phyloP scores from a whole-genome alignment of 2,329 filamentous ascomycete species.

The Fusarium siculi region DNA sequence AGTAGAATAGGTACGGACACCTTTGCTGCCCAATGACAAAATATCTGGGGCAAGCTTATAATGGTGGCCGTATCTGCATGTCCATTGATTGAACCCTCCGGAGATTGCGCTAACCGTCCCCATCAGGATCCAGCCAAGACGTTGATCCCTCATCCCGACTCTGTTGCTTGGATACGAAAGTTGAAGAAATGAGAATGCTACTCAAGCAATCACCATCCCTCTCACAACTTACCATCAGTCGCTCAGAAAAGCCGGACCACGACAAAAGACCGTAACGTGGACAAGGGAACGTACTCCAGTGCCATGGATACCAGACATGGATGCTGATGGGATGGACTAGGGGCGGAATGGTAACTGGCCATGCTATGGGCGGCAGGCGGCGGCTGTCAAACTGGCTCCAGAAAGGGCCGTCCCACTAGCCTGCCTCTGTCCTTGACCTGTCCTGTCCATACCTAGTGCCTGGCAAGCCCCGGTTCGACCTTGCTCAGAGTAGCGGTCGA shows the following conservation, averaged over 20 bases:
- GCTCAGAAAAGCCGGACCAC: slow-evolving; percentile 20
- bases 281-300: slow-evolving; percentile 27
- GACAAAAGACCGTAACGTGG: slow-evolving; percentile 4
- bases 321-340: slow-evolving; percentile 33
- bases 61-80: slow-evolving; percentile 18
- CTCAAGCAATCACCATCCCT: slow-evolving; percentile 15
- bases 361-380: slow-evolving; percentile 40
- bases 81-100: slow-evolving; percentile 23
- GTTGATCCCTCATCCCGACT: slow-evolving; percentile 21
- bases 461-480: slow-evolving; percentile 35
- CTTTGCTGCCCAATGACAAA: slow-evolving; percentile 53
- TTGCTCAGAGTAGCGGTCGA: slow-evolving; percentile 39
- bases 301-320: slow-evolving; percentile 31
- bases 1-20: slow-evolving; percentile 9
- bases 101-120: slow-evolving; percentile 32
- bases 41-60: slow-evolving; percentile 10
- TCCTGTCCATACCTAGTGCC: slow-evolving; percentile 19
- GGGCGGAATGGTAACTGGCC: slow-evolving; percentile 40
- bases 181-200: slow-evolving; percentile 39
- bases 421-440: slow-evolving; percentile 32
- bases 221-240: slow-evolving; percentile 13
- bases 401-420: slow-evolving; percentile 46
- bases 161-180: slow-evolving; percentile 13
- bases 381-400: slow-evolving; percentile 45
- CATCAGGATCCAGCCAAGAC: not conserved